Conservation (phyloP, 306 rosid species). For the Vicia villosa region DNA sequence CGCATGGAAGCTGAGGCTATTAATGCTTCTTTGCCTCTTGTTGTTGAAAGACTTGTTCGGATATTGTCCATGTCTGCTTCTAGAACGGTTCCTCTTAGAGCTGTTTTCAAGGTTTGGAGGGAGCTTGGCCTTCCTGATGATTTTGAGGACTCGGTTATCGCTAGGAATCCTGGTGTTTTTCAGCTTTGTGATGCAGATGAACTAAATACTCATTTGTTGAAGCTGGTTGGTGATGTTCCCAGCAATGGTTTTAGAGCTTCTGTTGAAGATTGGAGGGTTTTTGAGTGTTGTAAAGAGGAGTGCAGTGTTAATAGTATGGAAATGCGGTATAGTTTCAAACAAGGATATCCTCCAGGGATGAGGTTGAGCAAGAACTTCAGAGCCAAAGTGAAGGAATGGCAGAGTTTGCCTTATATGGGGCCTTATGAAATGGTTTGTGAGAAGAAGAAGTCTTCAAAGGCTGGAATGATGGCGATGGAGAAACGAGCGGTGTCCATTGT, state of each 20-base stretch:
- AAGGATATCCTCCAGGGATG: slow-evolving; percentile 85
- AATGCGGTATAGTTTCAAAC: slow-evolving; percentile 65
- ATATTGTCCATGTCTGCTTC: slow-evolving; percentile 75
- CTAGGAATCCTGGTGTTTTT: slow-evolving; percentile 58
- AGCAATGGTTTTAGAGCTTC: slow-evolving; percentile 49
- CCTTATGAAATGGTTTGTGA: slow-evolving; percentile 65
- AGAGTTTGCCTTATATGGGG: slow-evolving; percentile 67
- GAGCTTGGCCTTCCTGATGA: slow-evolving; percentile 96
- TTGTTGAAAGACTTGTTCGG: slow-evolving; percentile 68
- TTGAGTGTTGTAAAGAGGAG: slow-evolving; percentile 74
- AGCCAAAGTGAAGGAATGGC: slow-evolving; percentile 94
- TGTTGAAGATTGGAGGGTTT: slow-evolving; percentile 86
- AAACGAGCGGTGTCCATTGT: slow-evolving; percentile 78
- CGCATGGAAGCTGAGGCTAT: slow-evolving; percentile 62
- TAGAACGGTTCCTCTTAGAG: slow-evolving; percentile 77
- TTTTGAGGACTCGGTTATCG: slow-evolving; percentile 78
- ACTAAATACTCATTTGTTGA: slow-evolving; percentile 74
- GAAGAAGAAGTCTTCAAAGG: slow-evolving; percentile 53
- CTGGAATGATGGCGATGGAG: slow-evolving; percentile 59
- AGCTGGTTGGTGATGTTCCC: slow-evolving; percentile 53
- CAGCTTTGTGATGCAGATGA: slow-evolving; percentile 71
- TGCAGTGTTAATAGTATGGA: slow-evolving; percentile 57
- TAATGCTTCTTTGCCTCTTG: slow-evolving; percentile 57
- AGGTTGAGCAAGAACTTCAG: slow-evolving; percentile 63
- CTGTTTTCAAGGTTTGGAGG: slow-evolving; percentile 81